These are phyloP conservation scores for Rhizophagus clarus DNA, from an alignment of 192 early-diverging fungal species.

Conservation along the genomic window DNA sequence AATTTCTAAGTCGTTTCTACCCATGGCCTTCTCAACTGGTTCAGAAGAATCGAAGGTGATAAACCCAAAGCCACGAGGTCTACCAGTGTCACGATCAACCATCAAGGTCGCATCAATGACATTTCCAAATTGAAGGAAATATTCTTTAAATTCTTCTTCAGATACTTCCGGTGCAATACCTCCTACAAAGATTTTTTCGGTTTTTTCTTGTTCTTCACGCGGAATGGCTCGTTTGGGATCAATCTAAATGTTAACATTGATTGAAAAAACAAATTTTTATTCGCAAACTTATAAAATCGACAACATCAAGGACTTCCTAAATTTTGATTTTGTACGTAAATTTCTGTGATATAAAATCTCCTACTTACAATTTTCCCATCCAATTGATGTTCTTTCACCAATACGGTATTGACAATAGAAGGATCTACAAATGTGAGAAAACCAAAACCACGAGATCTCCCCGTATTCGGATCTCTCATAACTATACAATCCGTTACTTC, in stretches of 20 bases:
- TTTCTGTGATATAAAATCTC: neutral
- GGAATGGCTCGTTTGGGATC: slow-evolving; percentile 75
- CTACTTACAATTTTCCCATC: slow-evolving; percentile 79
- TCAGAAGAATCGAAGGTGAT: slow-evolving; percentile 82
- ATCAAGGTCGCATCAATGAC: slow-evolving; percentile 86
- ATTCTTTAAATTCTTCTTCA: slow-evolving; percentile 83
- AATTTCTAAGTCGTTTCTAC: slow-evolving; percentile 65
- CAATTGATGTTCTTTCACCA: slow-evolving; percentile 68
- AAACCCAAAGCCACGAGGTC: slow-evolving; percentile 93
- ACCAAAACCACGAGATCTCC: slow-evolving; percentile 75
- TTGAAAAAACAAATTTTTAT: neutral
- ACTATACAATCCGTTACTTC: slow-evolving; percentile 73
- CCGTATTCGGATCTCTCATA: slow-evolving; percentile 72
- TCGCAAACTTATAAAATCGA: too few relatives aligned
- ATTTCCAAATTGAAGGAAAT: slow-evolving; percentile 83
- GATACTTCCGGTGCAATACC: slow-evolving; percentile 84
- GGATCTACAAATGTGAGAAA: slow-evolving; percentile 75
- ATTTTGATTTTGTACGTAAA: too few relatives aligned
- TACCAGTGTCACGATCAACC: slow-evolving; percentile 83
- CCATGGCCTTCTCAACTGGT: slow-evolving; percentile 77
- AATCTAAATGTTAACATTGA: slow-evolving; percentile 50
- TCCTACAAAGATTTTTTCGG: slow-evolving; percentile 92
- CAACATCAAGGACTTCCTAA: too few relatives aligned
- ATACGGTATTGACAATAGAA: slow-evolving; percentile 60
- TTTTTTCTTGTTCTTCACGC: slow-evolving; percentile 75